These are phyloP conservation scores for Monosporascus sp. DNA, from an alignment of 2,329 filamentous ascomycete genomes.

Conservation along the genomic window DNA sequence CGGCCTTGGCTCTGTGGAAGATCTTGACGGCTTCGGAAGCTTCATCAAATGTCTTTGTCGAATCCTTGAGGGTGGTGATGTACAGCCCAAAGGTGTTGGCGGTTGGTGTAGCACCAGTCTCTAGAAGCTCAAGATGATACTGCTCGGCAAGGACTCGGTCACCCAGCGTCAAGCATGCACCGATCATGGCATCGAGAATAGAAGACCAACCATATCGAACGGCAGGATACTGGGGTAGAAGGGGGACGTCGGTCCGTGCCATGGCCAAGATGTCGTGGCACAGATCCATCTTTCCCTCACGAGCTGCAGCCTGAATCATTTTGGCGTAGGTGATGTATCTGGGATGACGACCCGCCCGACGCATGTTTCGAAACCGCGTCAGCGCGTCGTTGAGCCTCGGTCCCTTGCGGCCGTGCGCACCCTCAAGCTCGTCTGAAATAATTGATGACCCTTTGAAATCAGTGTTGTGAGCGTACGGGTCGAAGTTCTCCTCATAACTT, in stretches of 20 bases:
- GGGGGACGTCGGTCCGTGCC: conserved; percentile 83
- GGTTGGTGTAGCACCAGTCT: conserved; percentile 85
- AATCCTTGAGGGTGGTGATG: conserved; percentile 98
- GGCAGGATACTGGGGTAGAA: conserved; percentile 75
- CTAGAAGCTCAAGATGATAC: conserved; percentile 85
- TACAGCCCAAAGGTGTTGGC: conserved; percentile 98
- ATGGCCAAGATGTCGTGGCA: conserved; percentile 84
- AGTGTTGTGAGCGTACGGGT: conserved; percentile 84
- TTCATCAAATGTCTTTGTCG: conserved; percentile 95
- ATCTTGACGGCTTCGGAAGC: conserved; percentile 96
- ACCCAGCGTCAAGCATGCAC: conserved; percentile 78
- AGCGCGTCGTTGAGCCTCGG: conserved; percentile 76
- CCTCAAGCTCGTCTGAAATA: conserved; percentile 87
- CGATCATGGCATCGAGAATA: conserved; percentile 94
- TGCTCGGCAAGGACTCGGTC: conserved; percentile 76
- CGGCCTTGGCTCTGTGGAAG: conserved; percentile 86
- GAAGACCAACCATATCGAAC: conserved; percentile 95
- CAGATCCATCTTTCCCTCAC: conserved; percentile 73
- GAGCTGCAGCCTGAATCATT: conserved; percentile 83
- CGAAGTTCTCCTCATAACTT: conserved; percentile 74
- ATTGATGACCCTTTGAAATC: conserved; percentile 90
- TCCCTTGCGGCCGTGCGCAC: conserved; percentile 65
- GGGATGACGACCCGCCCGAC: conserved; percentile 83
- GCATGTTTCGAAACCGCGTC: conserved; percentile 84
- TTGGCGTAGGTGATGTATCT: conserved; percentile 97